Conservation (phyloP, 192 early-diverging fungal genomes). For the Haplosporangium gracile region DNA sequence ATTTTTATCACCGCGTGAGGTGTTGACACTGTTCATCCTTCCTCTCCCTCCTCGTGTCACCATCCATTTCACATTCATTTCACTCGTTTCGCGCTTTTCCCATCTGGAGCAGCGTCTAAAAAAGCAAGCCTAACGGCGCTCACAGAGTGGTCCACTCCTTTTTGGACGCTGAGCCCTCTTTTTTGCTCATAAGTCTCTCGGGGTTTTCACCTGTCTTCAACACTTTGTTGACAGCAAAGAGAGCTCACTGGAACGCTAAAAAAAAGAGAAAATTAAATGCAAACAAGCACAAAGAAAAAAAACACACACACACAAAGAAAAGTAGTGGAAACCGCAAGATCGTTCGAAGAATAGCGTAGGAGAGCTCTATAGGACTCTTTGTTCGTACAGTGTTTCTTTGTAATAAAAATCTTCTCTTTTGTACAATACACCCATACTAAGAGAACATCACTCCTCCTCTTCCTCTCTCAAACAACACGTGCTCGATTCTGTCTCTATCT, state of each 20-base stretch:
- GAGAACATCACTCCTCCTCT: neutral
- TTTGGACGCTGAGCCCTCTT: neutral
- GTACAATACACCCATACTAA: neutral
- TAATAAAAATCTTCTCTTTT: neutral
- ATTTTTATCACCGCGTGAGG: neutral
- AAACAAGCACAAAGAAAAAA: neutral
- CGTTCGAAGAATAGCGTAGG: neutral
- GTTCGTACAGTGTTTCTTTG: neutral
- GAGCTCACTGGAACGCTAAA: constrained; percentile 5
- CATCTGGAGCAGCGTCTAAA: neutral
- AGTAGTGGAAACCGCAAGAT: neutral
- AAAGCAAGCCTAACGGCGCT: constrained; percentile 4
- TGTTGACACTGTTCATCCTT: neutral
- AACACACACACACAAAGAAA: neutral
- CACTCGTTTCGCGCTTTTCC: neutral
- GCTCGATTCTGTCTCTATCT: neutral
- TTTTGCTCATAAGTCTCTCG: neutral
- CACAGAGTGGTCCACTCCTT: neutral
- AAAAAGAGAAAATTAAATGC: constrained; percentile 3
- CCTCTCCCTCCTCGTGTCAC: neutral
- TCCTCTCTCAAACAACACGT: neutral
- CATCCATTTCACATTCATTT: neutral
- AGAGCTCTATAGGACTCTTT: neutral
- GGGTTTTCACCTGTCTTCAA: neutral
- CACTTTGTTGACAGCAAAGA: neutral